These are phyloP conservation scores for Gautieria morchelliformis DNA, from an alignment of 768 basidiomycete genomes.

Conservation along the genomic window DNA sequence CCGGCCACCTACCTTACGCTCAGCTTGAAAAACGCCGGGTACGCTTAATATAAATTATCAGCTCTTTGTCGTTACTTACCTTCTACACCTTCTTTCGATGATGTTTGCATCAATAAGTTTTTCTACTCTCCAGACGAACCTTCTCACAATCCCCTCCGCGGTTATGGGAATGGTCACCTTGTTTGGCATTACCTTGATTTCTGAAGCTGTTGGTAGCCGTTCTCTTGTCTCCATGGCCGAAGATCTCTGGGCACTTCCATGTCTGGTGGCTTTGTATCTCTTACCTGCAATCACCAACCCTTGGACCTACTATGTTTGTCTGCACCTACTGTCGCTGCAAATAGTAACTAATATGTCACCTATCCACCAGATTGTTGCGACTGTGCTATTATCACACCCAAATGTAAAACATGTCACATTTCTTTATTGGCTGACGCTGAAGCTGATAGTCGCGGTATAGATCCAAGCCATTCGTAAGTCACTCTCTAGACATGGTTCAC, in stretches of 20 bases:
- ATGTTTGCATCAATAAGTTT: slow-evolving; percentile 29
- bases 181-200: slow-evolving; percentile 37
- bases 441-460: slow-evolving; percentile 17
- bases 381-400: slow-evolving; percentile 37
- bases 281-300: slow-evolving; percentile 39
- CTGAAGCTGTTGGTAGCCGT: slow-evolving; percentile 44
- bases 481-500: not conserved
- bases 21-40: slow-evolving; percentile 46
- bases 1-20: slow-evolving; percentile 51
- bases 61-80: not conserved
- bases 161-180: slow-evolving; percentile 44
- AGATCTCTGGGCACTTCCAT: slow-evolving; percentile 52
- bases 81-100: not conserved
- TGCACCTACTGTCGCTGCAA: not conserved
- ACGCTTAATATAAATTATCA: slow-evolving; percentile 3
- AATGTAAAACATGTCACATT: slow-evolving; percentile 16
- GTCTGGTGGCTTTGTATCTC: slow-evolving; percentile 45
- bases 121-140: slow-evolving; percentile 48
- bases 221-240: slow-evolving; percentile 43
- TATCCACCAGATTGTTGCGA: slow-evolving; percentile 27
- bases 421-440: slow-evolving; percentile 7
- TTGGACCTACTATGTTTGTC: slow-evolving; percentile 43
- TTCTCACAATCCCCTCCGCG: slow-evolving; percentile 49
- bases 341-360: not conserved
- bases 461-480: slow-evolving; percentile 35